A percentile compares a stretch with the other conserved stretches of the same genome.
phyloP scores from a whole-genome alignment of 768 basidiomycete genomes.

The Termitomyces sp. region DNA sequence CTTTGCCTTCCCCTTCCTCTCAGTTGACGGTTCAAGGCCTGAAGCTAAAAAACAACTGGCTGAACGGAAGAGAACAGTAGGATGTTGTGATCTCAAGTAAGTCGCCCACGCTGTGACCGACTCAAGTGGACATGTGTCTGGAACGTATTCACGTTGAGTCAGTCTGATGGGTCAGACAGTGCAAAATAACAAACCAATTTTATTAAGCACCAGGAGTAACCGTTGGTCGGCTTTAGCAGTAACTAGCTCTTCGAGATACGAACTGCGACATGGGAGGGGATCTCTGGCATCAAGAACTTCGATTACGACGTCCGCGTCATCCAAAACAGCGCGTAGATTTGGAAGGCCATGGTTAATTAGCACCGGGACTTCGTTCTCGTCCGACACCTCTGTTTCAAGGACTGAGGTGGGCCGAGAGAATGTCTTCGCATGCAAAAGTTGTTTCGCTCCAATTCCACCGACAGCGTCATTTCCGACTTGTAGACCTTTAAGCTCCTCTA shows the following conservation, averaged over 20 bases:
- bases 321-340: conserved; percentile 60
- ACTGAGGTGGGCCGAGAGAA: conserved; percentile 24
- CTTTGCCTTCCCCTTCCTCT: conserved; percentile 40
- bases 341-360: conserved; percentile 62
- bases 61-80: conserved; percentile 69
- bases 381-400: conserved; percentile 25
- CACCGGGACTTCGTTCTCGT: conserved; percentile 53
- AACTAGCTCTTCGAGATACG: conserved; percentile 52
- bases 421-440: conserved; percentile 28
- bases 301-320: conserved; percentile 73
- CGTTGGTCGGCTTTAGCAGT: conserved; percentile 36
- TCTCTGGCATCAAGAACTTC: conserved; percentile 85
- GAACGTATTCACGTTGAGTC: not conserved
- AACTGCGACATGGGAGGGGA: conserved; percentile 66
- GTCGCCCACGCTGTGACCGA: conserved; percentile 63
- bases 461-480: conserved; percentile 48
- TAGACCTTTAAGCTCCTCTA: conserved; percentile 28
- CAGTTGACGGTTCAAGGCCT: conserved; percentile 16
- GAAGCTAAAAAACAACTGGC: conserved; percentile 61
- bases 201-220: conserved; percentile 73
- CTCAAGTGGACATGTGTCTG: conserved; percentile 81
- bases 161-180: not conserved
- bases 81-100: conserved; percentile 53
- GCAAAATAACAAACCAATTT: conserved; percentile 61
- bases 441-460: conserved; percentile 39